Evolutionary conservation across 2,329 filamentous ascomycete genomes (phyloP).

Genomic region (Xylaria sp.): DNA sequence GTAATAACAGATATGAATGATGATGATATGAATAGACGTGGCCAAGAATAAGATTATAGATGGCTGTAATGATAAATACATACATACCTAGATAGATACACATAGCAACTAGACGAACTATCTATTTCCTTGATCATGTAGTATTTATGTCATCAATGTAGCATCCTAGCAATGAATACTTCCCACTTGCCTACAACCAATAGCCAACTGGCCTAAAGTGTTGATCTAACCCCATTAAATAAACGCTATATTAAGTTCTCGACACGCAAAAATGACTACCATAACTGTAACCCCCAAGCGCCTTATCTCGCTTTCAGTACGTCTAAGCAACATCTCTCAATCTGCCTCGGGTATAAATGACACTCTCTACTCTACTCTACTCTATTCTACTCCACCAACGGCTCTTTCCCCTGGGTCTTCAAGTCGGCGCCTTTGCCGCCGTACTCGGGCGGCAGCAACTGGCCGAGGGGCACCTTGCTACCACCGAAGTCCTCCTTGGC

Average conservation of each 20-base stretch:
- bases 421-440: conserved; percentile 74
- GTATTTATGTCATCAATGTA: neutral
- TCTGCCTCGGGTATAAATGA: neutral
- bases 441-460: conserved; percentile 78
- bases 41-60: neutral
- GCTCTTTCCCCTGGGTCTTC: conserved; percentile 46
- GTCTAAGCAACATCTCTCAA: neutral
- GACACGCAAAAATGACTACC: neutral
- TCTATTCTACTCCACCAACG: conserved; percentile 40
- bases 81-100: neutral
- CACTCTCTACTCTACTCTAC: neutral
- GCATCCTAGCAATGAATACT: too few relatives aligned
- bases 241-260: conserved; percentile 7
- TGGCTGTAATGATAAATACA: neutral
- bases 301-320: conserved; percentile 1
- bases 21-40: neutral
- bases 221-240: conserved; percentile 16
- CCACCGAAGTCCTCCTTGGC: conserved; percentile 63
- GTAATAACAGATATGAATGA: neutral
- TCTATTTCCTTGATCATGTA: neutral
- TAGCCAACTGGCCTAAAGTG: neutral
- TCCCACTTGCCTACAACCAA: neutral
- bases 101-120: neutral
- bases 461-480: conserved; percentile 68
- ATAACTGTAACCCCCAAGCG: neutral